A percentile compares a stretch with the other conserved stretches of the same genome.
phyloP scores from a whole-genome alignment of 345 rosid species.

The Raphanus sativus region DNA sequence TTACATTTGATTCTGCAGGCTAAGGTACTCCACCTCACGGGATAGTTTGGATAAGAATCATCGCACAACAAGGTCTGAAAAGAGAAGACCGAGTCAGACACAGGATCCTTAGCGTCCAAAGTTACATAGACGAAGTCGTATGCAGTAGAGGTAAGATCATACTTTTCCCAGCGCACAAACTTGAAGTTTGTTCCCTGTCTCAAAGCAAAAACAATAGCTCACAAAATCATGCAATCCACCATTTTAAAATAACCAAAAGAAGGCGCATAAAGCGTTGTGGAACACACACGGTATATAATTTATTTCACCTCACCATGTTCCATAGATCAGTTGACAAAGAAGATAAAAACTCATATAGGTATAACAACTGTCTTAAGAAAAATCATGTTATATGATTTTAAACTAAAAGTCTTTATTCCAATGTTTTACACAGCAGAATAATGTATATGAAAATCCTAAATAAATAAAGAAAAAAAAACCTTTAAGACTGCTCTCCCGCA shows the following conservation, averaged over 20 bases:
- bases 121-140: neutral
- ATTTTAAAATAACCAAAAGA: too few relatives aligned
- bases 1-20: slow-evolving; percentile 8
- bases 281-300: too few relatives aligned
- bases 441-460: neutral
- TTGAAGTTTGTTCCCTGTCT: neutral
- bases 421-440: neutral
- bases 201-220: neutral
- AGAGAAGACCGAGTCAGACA: neutral
- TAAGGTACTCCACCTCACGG: neutral
- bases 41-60: neutral
- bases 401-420: neutral
- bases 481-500: too few relatives aligned
- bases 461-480: too few relatives aligned
- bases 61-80: neutral
- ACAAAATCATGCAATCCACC: too few relatives aligned
- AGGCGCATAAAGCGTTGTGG: neutral
- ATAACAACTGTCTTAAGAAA: neutral
- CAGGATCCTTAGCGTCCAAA: neutral
- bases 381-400: neutral
- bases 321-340: neutral
- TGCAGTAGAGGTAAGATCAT: neutral
- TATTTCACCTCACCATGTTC: neutral
- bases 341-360: too few relatives aligned
- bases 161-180: slow-evolving; percentile 1